Evolutionary conservation across 345 rosid genomes (phyloP), one percentile per base, ranked within the genome.

Genomic region (Fremontodendron californicum): DNA sequence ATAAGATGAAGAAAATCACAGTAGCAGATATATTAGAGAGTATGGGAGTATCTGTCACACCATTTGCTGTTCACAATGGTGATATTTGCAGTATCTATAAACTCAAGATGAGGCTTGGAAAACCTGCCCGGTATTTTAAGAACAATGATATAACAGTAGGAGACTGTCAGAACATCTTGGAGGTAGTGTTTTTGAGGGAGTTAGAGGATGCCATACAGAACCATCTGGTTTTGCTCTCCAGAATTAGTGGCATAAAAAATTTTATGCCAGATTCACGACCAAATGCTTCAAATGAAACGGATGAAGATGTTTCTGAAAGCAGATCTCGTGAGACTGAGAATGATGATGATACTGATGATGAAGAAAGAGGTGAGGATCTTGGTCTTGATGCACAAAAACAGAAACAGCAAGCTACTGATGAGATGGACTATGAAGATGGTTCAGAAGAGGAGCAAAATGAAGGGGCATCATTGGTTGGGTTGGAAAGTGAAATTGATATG

Each of bases 201-300:
- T 81, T 96, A 85, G 99, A 96, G 86, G 99, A 96, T 80, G 93
- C 97, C 58, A 88, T 93, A 75, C 91, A 92, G 80, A 92, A 31
- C 77, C 96, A 93, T 79, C 70, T 93, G 67, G 62, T 72, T 52
- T 83, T 96, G 88, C 93, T 92, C 55, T 73, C 83, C 46, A 90
- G 61, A 83, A 96, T 93, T 21, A 92, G 86, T 31, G 98, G 99
- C 80, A 90, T 93, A 78, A 82, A 87, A 52, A 69, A 83, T 75
- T 80, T 82, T 39, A 66, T 71, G 68, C 43, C 84, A 40, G 90
- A 85, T 46, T 80, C 85, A 3, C 64, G 63, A 66, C 66, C 87
- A 71, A 86, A 71, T 75, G 68, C 88, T 61, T 81, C 88, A 69
- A 82, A 78, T 58, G 89, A 86, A 46, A 81, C 78, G 18, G 90